Base-by-base conservation (phyloP, 1,284 basidiomycete genomes). In the Megacollybia platyphylla region DNA sequence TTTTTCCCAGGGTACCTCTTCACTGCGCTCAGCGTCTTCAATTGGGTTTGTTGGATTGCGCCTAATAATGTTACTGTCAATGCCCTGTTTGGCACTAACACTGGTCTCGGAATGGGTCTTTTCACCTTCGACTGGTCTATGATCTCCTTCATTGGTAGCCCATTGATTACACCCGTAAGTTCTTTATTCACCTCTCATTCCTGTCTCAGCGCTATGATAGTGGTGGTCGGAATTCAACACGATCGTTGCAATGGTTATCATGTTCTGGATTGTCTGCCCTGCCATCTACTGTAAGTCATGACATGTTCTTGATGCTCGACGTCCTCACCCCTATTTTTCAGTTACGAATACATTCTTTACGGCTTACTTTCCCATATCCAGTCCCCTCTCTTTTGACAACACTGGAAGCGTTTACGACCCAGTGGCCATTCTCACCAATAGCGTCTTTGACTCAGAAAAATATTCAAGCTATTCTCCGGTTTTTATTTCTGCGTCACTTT, bases 41-140 rank as follows among this genome's bases (percentile, higher is more conserved):
- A 84, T 55, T 97, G 89, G 84, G 75, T 82, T 32, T 94, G 91
- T 69, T 97, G 93, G 93, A 91, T 94, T 53, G 86, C 76, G 40
- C 90, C 89, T 28, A 73, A 78, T 52, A 92, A 90, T 54, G 62
- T 81, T 35, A 74, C 76, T 29, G 78, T 94, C 53, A 94, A 96
- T 59, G 66, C 76, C 9, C 64, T 93, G 27, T 92, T 94, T 56
- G 91, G 91, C 24, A 76, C 75, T 15, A 66, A 64, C 43, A 70
- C 69, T 18, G 89, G 89, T 2, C 60, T 89, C 46, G 87, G 87
- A n/a, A 81, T 78, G 76, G 73, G 73, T 47, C 56, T 80, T 27
- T 54, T 84, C 41, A 80, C 78, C n/a, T 81, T 83, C 43, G 79
- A 83, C 49, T 85, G 81, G 81, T 63, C 73, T 53, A 15, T 17